phyloP scores from a whole-genome alignment of 345 rosid species.

The Bruguiera parviflora region DNA sequence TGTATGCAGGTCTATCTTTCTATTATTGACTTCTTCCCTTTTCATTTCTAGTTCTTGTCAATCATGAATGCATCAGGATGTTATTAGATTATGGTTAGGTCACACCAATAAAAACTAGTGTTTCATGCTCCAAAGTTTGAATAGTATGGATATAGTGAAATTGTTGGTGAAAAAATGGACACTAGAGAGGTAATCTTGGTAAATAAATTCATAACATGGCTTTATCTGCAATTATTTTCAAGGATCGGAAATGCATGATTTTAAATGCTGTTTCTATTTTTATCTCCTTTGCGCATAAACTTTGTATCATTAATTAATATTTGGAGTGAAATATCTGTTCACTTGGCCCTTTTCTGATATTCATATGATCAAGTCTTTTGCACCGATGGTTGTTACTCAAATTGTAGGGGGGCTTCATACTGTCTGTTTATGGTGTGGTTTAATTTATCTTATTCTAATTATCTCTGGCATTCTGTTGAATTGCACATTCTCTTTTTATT shows the following conservation, averaged over 20 bases:
- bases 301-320: neutral
- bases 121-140: neutral
- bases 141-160: too few species aligned
- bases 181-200: neutral
- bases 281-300: neutral
- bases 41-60: neutral
- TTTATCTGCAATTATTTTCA: neutral
- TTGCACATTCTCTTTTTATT: too few species aligned
- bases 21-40: neutral
- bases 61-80: too few species aligned
- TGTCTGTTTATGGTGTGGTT: neutral
- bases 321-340: neutral
- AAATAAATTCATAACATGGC: neutral
- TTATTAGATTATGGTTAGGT: too few species aligned
- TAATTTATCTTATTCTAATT: neutral
- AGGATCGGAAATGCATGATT: neutral
- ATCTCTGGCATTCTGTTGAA: neutral
- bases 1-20: conserved; percentile 69
- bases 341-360: neutral
- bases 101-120: too few species aligned
- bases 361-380: too few species aligned
- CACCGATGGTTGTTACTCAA: neutral
- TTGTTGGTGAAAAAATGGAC: neutral
- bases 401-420: neutral
- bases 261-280: neutral